Conservation (phyloP, 164 flowering plant species). For the Sedum album region DNA sequence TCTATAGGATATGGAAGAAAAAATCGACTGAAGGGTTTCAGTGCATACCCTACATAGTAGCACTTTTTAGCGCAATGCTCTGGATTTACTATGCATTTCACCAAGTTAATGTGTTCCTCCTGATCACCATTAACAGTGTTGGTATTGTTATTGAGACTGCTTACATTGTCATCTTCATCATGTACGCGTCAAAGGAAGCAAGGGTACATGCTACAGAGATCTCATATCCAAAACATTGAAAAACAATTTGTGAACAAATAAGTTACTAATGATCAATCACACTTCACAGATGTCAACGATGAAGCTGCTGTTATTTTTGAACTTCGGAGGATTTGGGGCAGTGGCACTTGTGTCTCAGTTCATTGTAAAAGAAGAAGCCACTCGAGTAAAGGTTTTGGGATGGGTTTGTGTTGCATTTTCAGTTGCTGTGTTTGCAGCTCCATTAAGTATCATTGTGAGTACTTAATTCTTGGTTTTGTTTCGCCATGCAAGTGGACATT, state of each 20-base stretch:
- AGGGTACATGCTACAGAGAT: constrained; percentile 18
- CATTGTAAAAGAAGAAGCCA: constrained; percentile 9
- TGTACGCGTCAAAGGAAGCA: constrained; percentile 31
- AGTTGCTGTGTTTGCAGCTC: constrained; percentile 14
- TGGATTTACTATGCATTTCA: constrained; percentile 52
- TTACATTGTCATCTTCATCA: constrained; percentile 29
- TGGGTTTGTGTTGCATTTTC: constrained; percentile 18
- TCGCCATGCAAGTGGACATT: background rate
- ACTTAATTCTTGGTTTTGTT: background rate
- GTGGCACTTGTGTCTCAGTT: constrained; percentile 20
- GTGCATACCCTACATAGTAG: constrained; percentile 45
- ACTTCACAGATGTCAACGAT: constrained; percentile 15
- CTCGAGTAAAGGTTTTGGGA: constrained; percentile 12
- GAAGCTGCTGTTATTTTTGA: constrained; percentile 21
- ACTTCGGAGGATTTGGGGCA: constrained; percentile 17
- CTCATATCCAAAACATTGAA: no score
- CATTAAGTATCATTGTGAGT: constrained; percentile 19
- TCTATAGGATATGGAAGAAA: constrained; percentile 35
- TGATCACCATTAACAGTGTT: constrained; percentile 42
- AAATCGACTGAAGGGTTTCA: constrained; percentile 52
- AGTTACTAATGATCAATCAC: background rate
- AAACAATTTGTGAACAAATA: background rate
- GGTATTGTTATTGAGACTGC: constrained; percentile 34
- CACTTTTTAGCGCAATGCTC: constrained; percentile 48
- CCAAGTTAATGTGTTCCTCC: constrained; percentile 28